Percentiles rank a stretch among this genome's conserved stretches.
Evolutionary conservation across 345 rosid genomes (phyloP).

Genomic region (Hypericum perforatum): DNA sequence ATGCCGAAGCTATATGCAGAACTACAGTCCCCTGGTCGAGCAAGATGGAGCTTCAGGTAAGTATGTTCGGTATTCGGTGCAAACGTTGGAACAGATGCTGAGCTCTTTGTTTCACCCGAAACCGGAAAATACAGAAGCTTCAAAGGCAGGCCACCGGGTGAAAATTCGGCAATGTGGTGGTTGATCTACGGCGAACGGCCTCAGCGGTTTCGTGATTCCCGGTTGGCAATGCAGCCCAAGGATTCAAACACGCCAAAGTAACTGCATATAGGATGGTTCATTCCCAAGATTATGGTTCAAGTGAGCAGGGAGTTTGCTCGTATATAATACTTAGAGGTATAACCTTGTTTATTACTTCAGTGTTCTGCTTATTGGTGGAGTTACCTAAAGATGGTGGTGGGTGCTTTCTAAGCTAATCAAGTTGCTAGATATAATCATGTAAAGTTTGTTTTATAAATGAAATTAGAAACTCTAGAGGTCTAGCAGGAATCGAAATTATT

Average conservation of each 20-base stretch:
- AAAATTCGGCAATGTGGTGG: conserved; percentile 41
- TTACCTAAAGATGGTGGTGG: conserved; percentile 12
- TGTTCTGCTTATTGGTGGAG: conserved; percentile 22
- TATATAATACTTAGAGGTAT: conserved; percentile 32
- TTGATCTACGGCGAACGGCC: conserved; percentile 45
- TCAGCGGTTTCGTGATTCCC: conserved; percentile 23
- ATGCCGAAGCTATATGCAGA: conserved; percentile 96
- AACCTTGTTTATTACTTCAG: conserved; percentile 21
- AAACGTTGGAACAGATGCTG: conserved; percentile 74
- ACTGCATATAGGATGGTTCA: too few relatives aligned
- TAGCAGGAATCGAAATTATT: conserved; percentile 17
- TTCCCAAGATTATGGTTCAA: background rate
- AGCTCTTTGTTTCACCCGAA: conserved; percentile 65
- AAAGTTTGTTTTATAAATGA: conserved; percentile 15
- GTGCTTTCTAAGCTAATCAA: conserved; percentile 7
- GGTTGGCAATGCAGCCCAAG: too few relatives aligned
- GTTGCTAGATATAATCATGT: conserved; percentile 21
- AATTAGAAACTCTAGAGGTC: conserved; percentile 15
- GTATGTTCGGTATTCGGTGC: conserved; percentile 79
- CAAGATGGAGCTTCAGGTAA: conserved; percentile 64
- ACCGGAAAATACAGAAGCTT: conserved; percentile 84
- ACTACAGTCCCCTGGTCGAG: conserved; percentile 89
- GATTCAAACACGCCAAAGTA: too few relatives aligned
- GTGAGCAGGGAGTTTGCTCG: conserved; percentile 9
- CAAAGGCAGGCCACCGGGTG: conserved; percentile 54